phyloP scores from a whole-genome alignment of 495 filamentous ascomycete genomes.

The Podospora pseudoanserina region DNA sequence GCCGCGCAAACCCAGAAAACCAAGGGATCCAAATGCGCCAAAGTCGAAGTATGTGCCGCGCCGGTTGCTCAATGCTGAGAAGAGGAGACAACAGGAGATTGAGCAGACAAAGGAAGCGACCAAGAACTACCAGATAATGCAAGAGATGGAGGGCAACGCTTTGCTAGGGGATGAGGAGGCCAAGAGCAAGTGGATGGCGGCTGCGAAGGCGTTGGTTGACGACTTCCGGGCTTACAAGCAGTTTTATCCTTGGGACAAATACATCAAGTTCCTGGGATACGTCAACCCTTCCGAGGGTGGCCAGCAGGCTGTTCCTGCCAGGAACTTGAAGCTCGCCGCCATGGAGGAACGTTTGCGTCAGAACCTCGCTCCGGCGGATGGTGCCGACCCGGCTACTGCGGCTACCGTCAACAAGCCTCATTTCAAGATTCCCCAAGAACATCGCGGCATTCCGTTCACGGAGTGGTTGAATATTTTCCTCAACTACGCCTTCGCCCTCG shows the following conservation, averaged over 20 bases:
- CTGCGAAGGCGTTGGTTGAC: conserved; percentile 68
- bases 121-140: conserved; percentile 54
- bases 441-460: conserved; percentile 73
- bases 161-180: conserved; percentile 52
- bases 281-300: conserved; percentile 45
- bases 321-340: conserved; percentile 61
- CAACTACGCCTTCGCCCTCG: conserved; percentile 72
- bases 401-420: conserved; percentile 30
- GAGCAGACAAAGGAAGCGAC: conserved; percentile 52
- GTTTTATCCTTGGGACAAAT: conserved; percentile 74
- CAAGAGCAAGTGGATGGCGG: conserved; percentile 65
- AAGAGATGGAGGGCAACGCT: conserved; percentile 48
- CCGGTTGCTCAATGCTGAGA: conserved; percentile 35
- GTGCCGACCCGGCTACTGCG: conserved; percentile 18
- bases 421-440: conserved; percentile 49
- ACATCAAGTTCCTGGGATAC: conserved; percentile 65
- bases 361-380: conserved; percentile 41
- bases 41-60: conserved; percentile 36
- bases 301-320: conserved; percentile 40
- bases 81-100: conserved; percentile 37
- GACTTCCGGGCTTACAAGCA: conserved; percentile 73
- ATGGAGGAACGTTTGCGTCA: conserved; percentile 63
- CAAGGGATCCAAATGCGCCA: conserved; percentile 21
- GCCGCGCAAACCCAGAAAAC: conserved; percentile 22
- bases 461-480: conserved; percentile 90